Evolutionary conservation across 1,284 basidiomycete species (phyloP), one percentile per base, ranked within the genome.

Genomic region (Melampsora occidentalis): DNA sequence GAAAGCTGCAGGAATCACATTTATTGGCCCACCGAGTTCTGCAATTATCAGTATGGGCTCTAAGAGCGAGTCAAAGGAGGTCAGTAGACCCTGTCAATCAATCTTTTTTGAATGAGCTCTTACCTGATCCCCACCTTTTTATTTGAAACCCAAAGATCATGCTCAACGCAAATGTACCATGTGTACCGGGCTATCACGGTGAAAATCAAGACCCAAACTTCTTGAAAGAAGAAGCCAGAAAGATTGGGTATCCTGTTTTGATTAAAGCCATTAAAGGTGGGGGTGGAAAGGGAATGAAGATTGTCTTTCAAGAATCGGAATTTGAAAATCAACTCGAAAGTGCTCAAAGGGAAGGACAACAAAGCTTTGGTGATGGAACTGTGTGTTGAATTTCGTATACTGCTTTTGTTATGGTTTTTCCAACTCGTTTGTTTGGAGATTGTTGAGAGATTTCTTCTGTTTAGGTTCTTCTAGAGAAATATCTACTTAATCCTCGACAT

Each of bases 151-250:
- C 25, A 22, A 33, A 73, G 78, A 97, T 97, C 83, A 97, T 97
- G 95, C 87, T 88, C 39, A 86, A 87, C 78, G 95, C 94, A 69
- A 90, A 90, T 1, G 95, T 97, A 0, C 94, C 94, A 0, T 96
- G 94, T 81, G 92, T 97, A 1, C 94, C 95, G 59, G 94, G 91
- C 10, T 96, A 94, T 83, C 92, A 95, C 79, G 90, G 90, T 20
- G 81, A 85, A 1, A 87, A 92, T 49, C 93, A 95, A 83, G 87
- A 90, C 78, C 87, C 88, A 0, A 81, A 85, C 5, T 86, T 88
- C 78, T 86, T 94, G 20, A 88, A 87, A 49, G 79, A 84, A 22
- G 86, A 91, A 81, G 89, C 93, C 0, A 85, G 83, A 63, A 81
- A 83, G 78, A 82, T 83, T 35, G 83, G 83, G 20, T 84, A 82